A percentile compares a stretch with the other conserved stretches of the same genome.
Conservation (phyloP, 768 basidiomycete species). For the Serendipita sp. region DNA sequence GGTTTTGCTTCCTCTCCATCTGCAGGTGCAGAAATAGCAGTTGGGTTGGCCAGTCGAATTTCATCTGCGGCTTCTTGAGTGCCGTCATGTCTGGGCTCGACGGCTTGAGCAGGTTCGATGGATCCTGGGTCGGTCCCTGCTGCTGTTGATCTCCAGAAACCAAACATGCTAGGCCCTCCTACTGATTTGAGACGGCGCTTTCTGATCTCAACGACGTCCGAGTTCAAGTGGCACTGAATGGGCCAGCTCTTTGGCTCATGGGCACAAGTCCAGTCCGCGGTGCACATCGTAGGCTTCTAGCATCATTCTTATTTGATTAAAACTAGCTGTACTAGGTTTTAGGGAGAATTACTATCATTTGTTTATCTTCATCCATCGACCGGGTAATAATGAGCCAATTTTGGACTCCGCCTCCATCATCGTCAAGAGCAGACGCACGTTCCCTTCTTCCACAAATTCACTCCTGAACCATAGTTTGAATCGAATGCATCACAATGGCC, state of each 20-base stretch:
- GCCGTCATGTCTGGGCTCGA: not conserved
- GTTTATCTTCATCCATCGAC: no score
- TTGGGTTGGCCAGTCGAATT: not conserved
- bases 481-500: not conserved
- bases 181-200: constrained; percentile 1
- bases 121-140: not conserved
- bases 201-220: constrained; percentile 14
- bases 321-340: no score
- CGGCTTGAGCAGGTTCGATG: no score
- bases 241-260: not conserved
- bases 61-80: not conserved
- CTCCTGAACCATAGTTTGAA: no score
- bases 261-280: no score
- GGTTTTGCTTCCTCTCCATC: not conserved
- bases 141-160: not conserved
- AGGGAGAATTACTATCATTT: no score
- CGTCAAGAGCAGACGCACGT: no score
- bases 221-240: constrained; percentile 15
- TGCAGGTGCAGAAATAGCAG: not conserved
- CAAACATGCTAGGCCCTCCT: not conserved
- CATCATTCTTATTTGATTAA: no score
- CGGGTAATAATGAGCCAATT: no score
- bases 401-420: no score
- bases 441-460: no score
- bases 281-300: no score